Conservation (phyloP, 1,139 yeast genomes). For the Sugiyamaella neomexicana region DNA sequence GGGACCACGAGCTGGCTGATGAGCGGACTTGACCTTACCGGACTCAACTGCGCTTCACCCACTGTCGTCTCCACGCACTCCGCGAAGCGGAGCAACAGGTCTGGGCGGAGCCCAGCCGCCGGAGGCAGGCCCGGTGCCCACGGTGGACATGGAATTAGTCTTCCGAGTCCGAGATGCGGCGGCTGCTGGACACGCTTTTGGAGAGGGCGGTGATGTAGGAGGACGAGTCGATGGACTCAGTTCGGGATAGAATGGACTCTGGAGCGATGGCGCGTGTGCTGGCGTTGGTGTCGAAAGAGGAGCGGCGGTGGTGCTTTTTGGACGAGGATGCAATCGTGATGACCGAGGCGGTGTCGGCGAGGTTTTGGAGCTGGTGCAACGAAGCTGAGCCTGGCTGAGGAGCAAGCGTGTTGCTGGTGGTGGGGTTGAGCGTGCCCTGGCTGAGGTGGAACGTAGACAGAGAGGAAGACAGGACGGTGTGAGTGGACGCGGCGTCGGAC, state of each 20-base stretch:
- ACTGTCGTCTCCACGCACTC: too few species aligned
- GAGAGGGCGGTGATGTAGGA: constrained; percentile 20
- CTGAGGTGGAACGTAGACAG: constrained; percentile 23
- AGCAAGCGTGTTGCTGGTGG: constrained; percentile 8
- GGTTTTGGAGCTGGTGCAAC: constrained; percentile 13
- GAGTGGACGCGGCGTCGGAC: constrained; percentile 29
- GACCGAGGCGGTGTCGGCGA: constrained; percentile 40
- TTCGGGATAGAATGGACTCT: constrained; percentile 36
- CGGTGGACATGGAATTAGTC: neutral
- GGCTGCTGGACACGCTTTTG: constrained; percentile 21
- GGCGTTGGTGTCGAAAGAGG: constrained; percentile 44
- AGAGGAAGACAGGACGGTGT: constrained; percentile 25
- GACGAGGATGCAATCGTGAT: constrained; percentile 44
- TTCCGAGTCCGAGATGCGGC: constrained; percentile 13
- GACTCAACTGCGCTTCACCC: too few species aligned
- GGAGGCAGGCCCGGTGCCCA: constrained; percentile 2
- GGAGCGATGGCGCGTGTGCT: constrained; percentile 43
- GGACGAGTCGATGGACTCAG: constrained; percentile 32
- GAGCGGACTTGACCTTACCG: too few species aligned
- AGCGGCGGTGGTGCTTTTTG: constrained; percentile 37
- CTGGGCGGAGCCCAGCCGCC: constrained; percentile 17
- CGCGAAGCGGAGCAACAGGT: constrained; percentile 15
- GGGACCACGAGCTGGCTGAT: too few species aligned
- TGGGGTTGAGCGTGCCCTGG: neutral
- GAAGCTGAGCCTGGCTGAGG: constrained; percentile 12